Evolutionary conservation across 2,329 filamentous ascomycete genomes (phyloP), one percentile per base, ranked within the genome.

Genomic region (Alternaria tenuissima): DNA sequence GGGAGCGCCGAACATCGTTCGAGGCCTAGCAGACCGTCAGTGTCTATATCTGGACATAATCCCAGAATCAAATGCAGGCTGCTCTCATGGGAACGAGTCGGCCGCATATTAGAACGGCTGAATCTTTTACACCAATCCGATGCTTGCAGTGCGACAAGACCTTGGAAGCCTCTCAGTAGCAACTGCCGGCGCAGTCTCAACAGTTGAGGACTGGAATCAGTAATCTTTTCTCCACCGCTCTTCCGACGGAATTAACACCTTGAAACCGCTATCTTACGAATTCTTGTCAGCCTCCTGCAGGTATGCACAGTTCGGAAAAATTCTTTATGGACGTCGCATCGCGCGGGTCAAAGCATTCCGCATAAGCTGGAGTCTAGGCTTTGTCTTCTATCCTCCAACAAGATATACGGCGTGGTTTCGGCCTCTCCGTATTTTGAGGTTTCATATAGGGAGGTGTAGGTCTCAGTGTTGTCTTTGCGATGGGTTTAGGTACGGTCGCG

Each of bases 401-500:
- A 22, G n/a, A 28, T 16, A 48, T 16, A 9, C n/a, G 28, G 44
- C 12, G 20, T 3, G n/a, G 1, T 6, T 5, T 48, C 18, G 30
- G 30, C 9, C 12, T 20, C 28, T 48, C 28, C 28, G 46, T 26
- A 11, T 11, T 11, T 5, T 20, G 3, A 24, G 16, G 32, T 18
- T 36, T 48, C 9, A n/a, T 1, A 36, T 36, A 36, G 12, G 30
- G 92, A 92, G 79, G 85, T 91, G 59, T 78, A 81, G 2, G 72
- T 81, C 4, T 81, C 92, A 36, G 80, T 91, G 5, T 79, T n/a
- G 86, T 90, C 5, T 91, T 92, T 82, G 89, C 89, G 0, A 92
- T 90, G 90, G 89, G 88, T 5, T 69, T 92, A 57, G 90, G 88
- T 2, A 89, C 92, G 76, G 89, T 92, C 64, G 69, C 67, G n/a